phyloP scores from a whole-genome alignment of 1,139 yeast genomes.

The Pichia sp. region DNA sequence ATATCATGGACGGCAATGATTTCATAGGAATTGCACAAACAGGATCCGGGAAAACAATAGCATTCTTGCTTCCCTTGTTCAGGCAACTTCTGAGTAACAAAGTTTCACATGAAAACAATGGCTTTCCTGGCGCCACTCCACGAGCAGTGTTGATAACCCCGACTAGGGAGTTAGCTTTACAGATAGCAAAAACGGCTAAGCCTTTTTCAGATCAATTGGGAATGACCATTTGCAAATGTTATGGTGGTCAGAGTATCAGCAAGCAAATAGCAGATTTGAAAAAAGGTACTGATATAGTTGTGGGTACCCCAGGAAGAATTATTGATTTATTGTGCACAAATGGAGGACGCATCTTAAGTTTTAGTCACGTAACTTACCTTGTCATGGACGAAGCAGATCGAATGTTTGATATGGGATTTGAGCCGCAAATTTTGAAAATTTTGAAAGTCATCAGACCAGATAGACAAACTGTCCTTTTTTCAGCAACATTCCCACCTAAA shows the following conservation, averaged over 20 bases:
- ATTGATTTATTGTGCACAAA: slow-evolving; percentile 87
- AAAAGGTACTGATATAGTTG: slow-evolving; percentile 74
- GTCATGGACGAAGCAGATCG: slow-evolving; percentile 97
- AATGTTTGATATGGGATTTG: slow-evolving; percentile 96
- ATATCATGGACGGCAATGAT: slow-evolving; percentile 85
- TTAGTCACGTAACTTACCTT: slow-evolving; percentile 68
- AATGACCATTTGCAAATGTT: slow-evolving; percentile 69
- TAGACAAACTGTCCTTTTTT: slow-evolving; percentile 85
- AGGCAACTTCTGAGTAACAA: slow-evolving; percentile 60
- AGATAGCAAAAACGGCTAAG: slow-evolving; percentile 66
- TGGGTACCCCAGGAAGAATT: slow-evolving; percentile 94
- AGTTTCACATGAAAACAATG: neutral
- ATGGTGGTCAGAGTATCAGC: slow-evolving; percentile 90
- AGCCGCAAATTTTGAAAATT: slow-evolving; percentile 88
- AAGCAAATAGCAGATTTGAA: slow-evolving; percentile 77
- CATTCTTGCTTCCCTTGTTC: slow-evolving; percentile 79
- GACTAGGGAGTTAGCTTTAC: slow-evolving; percentile 88
- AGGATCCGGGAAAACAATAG: slow-evolving; percentile 93
- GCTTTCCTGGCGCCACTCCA: slow-evolving; percentile 53
- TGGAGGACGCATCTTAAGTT: slow-evolving; percentile 69
- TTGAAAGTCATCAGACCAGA: slow-evolving; percentile 78
- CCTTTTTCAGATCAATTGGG: slow-evolving; percentile 52
- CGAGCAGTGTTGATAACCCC: slow-evolving; percentile 82
- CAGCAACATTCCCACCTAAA: slow-evolving; percentile 88
- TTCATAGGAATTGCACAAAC: slow-evolving; percentile 94